Evolutionary conservation across 2,329 filamentous ascomycete genomes (phyloP).

Genomic region (Fusarium euwallaceae): DNA sequence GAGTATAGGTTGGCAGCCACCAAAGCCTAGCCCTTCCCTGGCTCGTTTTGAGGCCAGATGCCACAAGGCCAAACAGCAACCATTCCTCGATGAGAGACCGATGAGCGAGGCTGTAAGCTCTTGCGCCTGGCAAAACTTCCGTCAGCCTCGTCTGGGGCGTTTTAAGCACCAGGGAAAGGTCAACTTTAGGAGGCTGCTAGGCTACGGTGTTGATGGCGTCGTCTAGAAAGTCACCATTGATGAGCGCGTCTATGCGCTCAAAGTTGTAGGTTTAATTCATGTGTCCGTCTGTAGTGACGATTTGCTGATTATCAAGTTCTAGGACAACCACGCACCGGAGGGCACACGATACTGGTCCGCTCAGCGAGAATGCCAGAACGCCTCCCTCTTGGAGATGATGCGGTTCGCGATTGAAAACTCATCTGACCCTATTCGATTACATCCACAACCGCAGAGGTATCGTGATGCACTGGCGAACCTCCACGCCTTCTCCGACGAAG

Average conservation of each 20-base stretch:
- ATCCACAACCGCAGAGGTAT: background rate
- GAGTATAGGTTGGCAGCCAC: background rate
- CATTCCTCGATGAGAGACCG: background rate
- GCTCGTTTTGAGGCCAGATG: background rate
- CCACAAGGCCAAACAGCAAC: background rate
- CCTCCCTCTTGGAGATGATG: background rate
- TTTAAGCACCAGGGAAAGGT: background rate
- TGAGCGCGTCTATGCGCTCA: background rate
- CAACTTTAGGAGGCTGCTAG: background rate
- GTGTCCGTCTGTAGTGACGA: background rate
- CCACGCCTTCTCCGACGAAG: background rate
- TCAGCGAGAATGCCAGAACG: background rate
- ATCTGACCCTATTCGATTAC: background rate
- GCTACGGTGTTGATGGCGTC: background rate
- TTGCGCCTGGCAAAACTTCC: background rate
- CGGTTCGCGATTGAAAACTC: background rate
- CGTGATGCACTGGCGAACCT: background rate
- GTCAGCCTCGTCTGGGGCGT: background rate
- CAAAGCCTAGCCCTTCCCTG: background rate
- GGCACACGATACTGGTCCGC: background rate
- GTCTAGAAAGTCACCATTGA: background rate
- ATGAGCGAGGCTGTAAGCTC: background rate
- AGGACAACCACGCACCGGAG: background rate
- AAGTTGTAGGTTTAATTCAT: background rate
- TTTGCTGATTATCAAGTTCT: background rate